phyloP scores from a whole-genome alignment of 2,329 filamentous ascomycete genomes.

The Myriosclerotinia scirpicola region DNA sequence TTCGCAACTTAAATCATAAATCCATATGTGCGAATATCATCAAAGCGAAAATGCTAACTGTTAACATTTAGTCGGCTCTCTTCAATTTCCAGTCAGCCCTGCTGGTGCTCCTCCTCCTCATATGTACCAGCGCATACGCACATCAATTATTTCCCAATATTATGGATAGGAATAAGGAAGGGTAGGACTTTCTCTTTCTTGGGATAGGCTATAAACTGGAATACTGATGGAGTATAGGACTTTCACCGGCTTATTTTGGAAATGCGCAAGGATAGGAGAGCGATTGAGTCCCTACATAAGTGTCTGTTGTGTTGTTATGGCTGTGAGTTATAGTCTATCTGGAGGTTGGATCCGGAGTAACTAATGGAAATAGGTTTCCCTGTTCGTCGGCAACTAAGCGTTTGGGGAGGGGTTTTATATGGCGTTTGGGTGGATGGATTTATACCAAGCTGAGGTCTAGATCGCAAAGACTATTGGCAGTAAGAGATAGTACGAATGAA shows the following conservation, averaged over 20 bases:
- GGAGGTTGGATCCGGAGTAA: background rate
- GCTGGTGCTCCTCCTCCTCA: slow-evolving; percentile 88
- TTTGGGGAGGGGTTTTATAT: slow-evolving; percentile 23
- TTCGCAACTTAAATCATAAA: background rate
- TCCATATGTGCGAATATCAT: no score
- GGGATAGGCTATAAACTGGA: background rate
- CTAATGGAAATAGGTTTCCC: slow-evolving; percentile 36
- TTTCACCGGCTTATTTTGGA: slow-evolving; percentile 80
- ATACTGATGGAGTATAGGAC: slow-evolving; percentile 32
- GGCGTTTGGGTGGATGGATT: slow-evolving; percentile 31
- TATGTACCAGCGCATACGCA: slow-evolving; percentile 93
- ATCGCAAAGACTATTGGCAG: background rate
- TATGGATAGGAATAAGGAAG: slow-evolving; percentile 90
- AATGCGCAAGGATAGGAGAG: slow-evolving; percentile 89
- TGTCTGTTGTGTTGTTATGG: slow-evolving; percentile 91
- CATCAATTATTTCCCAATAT: slow-evolving; percentile 87
- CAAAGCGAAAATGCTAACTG: background rate
- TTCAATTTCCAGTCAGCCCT: slow-evolving; percentile 99
- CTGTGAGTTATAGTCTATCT: slow-evolving; percentile 58
- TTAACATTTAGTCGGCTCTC: slow-evolving; percentile 72
- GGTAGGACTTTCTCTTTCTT: slow-evolving; percentile 53
- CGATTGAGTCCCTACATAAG: slow-evolving; percentile 92
- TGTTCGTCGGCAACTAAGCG: slow-evolving; percentile 40
- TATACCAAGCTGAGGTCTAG: slow-evolving; percentile 15
- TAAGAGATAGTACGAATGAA: background rate